Base-by-base conservation (phyloP, 169 alveolate genomes). In the Cyclospora cayetanensis region DNA sequence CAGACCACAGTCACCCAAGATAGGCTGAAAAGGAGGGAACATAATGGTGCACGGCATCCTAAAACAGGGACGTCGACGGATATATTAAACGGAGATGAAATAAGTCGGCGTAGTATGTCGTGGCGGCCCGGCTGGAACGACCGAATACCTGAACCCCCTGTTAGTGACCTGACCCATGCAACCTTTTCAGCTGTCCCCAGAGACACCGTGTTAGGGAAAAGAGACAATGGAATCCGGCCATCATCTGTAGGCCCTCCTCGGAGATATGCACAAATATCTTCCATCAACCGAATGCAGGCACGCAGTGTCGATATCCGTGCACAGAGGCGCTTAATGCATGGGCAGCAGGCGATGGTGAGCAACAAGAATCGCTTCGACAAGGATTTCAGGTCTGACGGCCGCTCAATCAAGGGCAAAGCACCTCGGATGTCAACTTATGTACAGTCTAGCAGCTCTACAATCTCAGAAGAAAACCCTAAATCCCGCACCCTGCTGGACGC, bases 241-340 rank as follows among this genome's bases (percentile, higher is more conserved):
- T 25, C 31, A 37, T 76, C 86, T 76, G 86, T 76, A 1, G 86
- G 86, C 18, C 68, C 86, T 15, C 50, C 86, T 15, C 29, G 31
- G 46, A 39, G 65, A 29, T 66, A 66, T 25, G 2, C 68, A 37
- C 43, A 76, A 76, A 20, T 9, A 42, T 12, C 29, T 1, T 18
- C 86, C 68, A 76, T 27, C 41, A 39, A 15, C 86, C 68, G 68
- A 27, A 12, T 42, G 25, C 68, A 76, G 2, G 86, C 86, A n/a
- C 20, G 34, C 27, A 76, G 86, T 42, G 86, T 76, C 46, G 18
- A 76, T 43, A 42, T 76, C 29, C 46, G 46, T 22, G 86, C 42
- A 43, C 86, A 76, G 68, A 76, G 86, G 86, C 86, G 86, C 43
- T 41, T 76, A 12, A 25, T 27, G 27, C 60, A 37, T 43, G 68